Percentiles rank a stretch among this genome's conserved stretches.
These are phyloP conservation scores for Monosporascus sp. DNA, from an alignment of 2,329 filamentous ascomycete genomes.

Conservation along the genomic window DNA sequence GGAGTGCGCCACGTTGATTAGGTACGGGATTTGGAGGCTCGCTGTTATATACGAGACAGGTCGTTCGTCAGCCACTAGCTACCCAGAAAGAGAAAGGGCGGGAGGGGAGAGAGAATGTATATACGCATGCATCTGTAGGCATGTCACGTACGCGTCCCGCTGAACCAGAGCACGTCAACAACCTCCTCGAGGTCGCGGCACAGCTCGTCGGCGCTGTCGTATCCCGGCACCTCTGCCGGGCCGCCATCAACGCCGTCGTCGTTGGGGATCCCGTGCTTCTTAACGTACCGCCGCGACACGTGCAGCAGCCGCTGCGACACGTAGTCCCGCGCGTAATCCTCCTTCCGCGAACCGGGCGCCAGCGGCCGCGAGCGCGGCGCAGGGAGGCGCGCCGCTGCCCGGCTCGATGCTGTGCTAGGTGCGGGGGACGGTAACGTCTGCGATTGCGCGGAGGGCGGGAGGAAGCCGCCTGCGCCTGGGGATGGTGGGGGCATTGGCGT, in stretches of 20 bases:
- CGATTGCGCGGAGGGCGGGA: constrained; percentile 27
- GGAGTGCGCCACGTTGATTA: constrained; percentile 71
- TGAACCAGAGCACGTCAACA: constrained; percentile 79
- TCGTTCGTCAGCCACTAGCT: not conserved
- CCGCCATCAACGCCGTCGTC: constrained; percentile 29
- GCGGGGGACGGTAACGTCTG: constrained; percentile 47
- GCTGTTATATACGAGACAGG: constrained; percentile 39
- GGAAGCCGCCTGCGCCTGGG: constrained; percentile 40
- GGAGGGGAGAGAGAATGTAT: too few relatives aligned
- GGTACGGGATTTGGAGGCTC: constrained; percentile 73
- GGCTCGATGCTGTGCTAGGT: constrained; percentile 42
- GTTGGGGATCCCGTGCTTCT: constrained; percentile 46
- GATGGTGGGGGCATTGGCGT: not conserved
- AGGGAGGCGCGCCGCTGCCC: constrained; percentile 38
- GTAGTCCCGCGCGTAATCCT: constrained; percentile 54
- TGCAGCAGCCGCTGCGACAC: constrained; percentile 47
- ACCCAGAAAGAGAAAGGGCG: too few relatives aligned
- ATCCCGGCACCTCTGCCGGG: constrained; percentile 38
- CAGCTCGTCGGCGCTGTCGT: constrained; percentile 60
- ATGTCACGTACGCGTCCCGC: constrained; percentile 69
- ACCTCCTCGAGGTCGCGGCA: constrained; percentile 69
- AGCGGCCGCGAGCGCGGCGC: constrained; percentile 49
- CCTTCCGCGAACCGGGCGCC: constrained; percentile 52
- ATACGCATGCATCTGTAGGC: not conserved
- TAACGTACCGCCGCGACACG: constrained; percentile 53